Evolutionary conservation across 2,329 filamentous ascomycete species (phyloP), one percentile per base, ranked within the genome.

Genomic region (Bipolaris victoriae): DNA sequence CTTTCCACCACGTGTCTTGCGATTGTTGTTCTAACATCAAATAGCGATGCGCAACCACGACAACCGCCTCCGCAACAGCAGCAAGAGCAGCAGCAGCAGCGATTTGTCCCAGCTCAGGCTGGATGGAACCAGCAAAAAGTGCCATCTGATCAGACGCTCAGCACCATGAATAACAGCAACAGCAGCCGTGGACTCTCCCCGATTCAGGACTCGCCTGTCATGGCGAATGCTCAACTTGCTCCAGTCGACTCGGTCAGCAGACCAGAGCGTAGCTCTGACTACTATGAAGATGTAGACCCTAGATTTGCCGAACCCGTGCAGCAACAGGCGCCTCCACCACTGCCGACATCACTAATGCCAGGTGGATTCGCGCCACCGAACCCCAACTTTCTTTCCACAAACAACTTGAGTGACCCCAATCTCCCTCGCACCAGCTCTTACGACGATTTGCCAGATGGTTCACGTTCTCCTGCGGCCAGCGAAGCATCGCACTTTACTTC

Each of bases 271-370:
- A 76, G 67, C 48, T 81, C 82, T 10, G 71, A 84, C 61, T 98
- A 98, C 78, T 96, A 96, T 72, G 95, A 98, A 81, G 94, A 98
- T 74, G 87, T 97, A 11, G 92, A 97, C 64, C 92, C 94, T 43
- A 90, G 88, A 55, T 98, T 97, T 70, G 90, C 87, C 33, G 83
- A 86, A 55, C 77, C 78, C 24, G 52, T 66, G 61, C 64, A 57
- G 52, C 55, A 52, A 37, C 63, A 60, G 44, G 60, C 59, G 13
- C 65, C 65, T 20, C 65, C 75, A 70, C 65, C 66, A 52, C 57
- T 75, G 55, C 72, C 76, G 47, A 58, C 70, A 50, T 61, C 75
- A 53, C 59, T 69, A 26, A 69, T 77, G 49, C 75, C 77, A 40
- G 70, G 68, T 58, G 59, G 73, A 59, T 74, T 73, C 52, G 48